Conservation (phyloP, 106 monocot species). For the Chionographis japonica region DNA sequence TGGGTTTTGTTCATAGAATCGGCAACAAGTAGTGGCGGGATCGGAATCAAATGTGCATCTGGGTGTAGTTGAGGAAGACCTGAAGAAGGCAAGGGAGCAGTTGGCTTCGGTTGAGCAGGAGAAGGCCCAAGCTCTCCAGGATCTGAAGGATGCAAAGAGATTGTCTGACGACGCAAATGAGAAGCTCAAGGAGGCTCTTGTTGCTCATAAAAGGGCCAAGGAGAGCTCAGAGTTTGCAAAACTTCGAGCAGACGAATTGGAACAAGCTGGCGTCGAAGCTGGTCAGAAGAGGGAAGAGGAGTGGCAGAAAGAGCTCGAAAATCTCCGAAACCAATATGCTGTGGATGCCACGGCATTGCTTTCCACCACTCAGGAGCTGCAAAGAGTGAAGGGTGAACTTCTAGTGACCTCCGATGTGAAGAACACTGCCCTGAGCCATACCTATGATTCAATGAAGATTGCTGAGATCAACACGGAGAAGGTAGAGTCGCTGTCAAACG, state of each 20-base stretch:
- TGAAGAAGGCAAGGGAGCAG: constrained; percentile 76
- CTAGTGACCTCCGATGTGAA: constrained; percentile 54
- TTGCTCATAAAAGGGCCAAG: constrained; percentile 58
- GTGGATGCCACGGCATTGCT: constrained; percentile 46
- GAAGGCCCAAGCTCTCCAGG: constrained; percentile 44
- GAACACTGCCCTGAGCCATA: constrained; percentile 44
- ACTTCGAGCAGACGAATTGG: constrained; percentile 73
- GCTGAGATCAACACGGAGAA: constrained; percentile 68
- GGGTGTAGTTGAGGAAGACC: constrained; percentile 46
- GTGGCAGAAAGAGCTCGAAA: constrained; percentile 59
- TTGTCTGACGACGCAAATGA: constrained; percentile 45
- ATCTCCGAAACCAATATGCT: constrained; percentile 36
- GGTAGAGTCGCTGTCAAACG: constrained; percentile 39
- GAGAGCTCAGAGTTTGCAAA: constrained; percentile 74
- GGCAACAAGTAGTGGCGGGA: constrained; percentile 19
- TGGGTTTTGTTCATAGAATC: constrained; percentile 20
- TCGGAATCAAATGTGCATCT: constrained; percentile 48
- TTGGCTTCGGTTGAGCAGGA: constrained; percentile 46
- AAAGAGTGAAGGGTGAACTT: constrained; percentile 58
- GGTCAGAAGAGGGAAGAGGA: constrained; percentile 52
- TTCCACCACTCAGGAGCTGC: constrained; percentile 42
- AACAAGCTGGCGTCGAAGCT: constrained; percentile 62
- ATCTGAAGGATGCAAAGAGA: constrained; percentile 51
- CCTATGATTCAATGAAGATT: constrained; percentile 46
- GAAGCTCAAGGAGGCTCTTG: constrained; percentile 69